Conservation (phyloP, 768 basidiomycete species). For the Lactarius sanguifluus region DNA sequence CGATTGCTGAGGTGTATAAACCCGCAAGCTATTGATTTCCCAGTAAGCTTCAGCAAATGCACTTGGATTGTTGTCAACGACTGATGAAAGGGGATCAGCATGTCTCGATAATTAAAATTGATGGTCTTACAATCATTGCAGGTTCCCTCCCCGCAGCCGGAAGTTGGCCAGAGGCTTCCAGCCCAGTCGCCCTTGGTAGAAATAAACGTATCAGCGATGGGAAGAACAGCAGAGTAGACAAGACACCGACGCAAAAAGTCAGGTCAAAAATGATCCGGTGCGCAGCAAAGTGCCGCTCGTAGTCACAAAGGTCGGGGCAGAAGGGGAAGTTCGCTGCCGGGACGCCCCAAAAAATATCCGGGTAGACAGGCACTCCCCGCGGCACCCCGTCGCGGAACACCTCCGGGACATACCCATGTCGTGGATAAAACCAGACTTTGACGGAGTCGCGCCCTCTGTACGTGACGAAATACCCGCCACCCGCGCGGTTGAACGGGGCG, state of each 20-base stretch:
- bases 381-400: conserved; percentile 36
- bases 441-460: conserved; percentile 42
- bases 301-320: conserved; percentile 46
- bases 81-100: conserved; percentile 35
- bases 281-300: conserved; percentile 51
- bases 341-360: conserved; percentile 41
- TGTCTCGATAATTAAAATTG: not conserved
- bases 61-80: conserved; percentile 57
- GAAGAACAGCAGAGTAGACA: conserved; percentile 10
- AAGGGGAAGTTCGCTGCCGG: conserved; percentile 52
- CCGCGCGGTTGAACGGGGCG: conserved; percentile 45
- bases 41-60: conserved; percentile 68
- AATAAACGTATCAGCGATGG: not conserved
- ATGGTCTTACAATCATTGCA: conserved; percentile 52
- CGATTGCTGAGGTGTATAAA: conserved; percentile 43
- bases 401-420: conserved; percentile 44
- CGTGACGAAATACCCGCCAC: conserved; percentile 64
- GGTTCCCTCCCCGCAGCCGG: conserved; percentile 41
- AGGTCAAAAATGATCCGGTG: conserved; percentile 57
- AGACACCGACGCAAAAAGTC: conserved; percentile 56
- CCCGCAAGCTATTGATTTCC: conserved; percentile 60
- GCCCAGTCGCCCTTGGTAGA: conserved; percentile 27
- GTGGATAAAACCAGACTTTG: conserved; percentile 62
- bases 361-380: conserved; percentile 11
- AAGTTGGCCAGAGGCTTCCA: conserved; percentile 13